Conservation (phyloP, 176 grass and related monocot genomes). For the Oryza coarctata region DNA sequence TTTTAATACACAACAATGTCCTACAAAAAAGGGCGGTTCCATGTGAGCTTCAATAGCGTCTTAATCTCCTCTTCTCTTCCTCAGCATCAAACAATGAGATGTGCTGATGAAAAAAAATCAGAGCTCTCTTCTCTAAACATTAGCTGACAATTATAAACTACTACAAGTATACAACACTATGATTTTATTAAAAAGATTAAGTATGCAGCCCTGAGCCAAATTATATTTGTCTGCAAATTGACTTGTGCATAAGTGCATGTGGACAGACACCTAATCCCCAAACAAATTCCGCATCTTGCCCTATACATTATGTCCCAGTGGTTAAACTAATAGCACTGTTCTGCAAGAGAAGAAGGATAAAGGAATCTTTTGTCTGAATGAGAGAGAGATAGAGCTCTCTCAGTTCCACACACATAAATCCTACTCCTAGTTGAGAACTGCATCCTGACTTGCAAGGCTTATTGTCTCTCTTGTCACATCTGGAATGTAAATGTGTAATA, state of each 20-base stretch:
- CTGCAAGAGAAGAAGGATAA: slow-evolving; percentile 23
- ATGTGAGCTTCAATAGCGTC: slow-evolving; percentile 43
- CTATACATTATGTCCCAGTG: slow-evolving; percentile 29
- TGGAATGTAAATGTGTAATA: slow-evolving; percentile 9
- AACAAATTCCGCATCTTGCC: slow-evolving; percentile 44
- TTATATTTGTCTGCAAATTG: slow-evolving; percentile 34
- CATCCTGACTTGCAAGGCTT: slow-evolving; percentile 10
- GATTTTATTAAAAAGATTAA: background rate
- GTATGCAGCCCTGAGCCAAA: background rate
- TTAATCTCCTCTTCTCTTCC: slow-evolving; percentile 31
- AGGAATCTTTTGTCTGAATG: slow-evolving; percentile 46
- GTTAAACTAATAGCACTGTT: slow-evolving; percentile 33
- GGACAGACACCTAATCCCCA: slow-evolving; percentile 48
- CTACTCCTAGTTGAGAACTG: slow-evolving; percentile 15
- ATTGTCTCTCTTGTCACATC: slow-evolving; percentile 24
- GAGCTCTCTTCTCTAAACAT: slow-evolving; percentile 10
- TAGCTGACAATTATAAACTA: slow-evolving; percentile 44
- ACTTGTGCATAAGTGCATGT: slow-evolving; percentile 57
- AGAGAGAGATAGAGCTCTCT: background rate
- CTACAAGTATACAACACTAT: background rate
- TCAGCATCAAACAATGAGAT: slow-evolving; percentile 47
- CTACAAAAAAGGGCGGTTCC: slow-evolving; percentile 35
- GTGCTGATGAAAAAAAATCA: slow-evolving; percentile 29
- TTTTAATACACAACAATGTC: slow-evolving; percentile 31
- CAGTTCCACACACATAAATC: slow-evolving; percentile 11